A percentile compares a stretch with the other conserved stretches of the same genome.
Evolutionary conservation across 441 rosid species (phyloP).

Genomic region (Syzygium syzygioides): DNA sequence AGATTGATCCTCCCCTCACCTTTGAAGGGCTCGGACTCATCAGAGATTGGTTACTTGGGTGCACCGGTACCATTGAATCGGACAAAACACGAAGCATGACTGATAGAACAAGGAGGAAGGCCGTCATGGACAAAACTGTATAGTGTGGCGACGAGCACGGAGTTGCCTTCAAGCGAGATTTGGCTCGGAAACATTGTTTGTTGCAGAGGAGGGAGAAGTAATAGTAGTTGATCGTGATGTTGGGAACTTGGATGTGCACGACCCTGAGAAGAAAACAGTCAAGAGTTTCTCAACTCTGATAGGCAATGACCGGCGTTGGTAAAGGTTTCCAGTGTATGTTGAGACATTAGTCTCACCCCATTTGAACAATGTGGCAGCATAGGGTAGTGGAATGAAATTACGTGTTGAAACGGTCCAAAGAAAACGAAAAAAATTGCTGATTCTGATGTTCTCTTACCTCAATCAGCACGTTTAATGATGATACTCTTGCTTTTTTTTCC

Average conservation of each 20-base stretch:
- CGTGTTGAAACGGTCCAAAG: background rate
- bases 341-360: background rate
- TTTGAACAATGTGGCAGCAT: background rate
- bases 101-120: background rate
- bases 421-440: background rate
- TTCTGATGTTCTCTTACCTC: background rate
- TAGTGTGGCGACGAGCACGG: background rate
- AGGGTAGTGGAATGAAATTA: background rate
- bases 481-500: background rate
- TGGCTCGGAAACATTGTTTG: background rate
- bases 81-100: background rate
- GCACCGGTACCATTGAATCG: background rate
- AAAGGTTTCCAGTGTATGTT: background rate
- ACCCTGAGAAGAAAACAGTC: background rate
- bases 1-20: background rate
- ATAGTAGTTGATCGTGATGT: background rate
- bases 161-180: background rate
- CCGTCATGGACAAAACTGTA: background rate
- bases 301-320: background rate
- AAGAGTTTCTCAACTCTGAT: background rate
- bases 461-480: background rate
- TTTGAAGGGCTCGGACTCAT: background rate
- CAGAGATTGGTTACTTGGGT: background rate
- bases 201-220: background rate
- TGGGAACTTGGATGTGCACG: background rate